phyloP scores from a whole-genome alignment of 2,329 filamentous ascomycete genomes.

The Alternaria longipes region DNA sequence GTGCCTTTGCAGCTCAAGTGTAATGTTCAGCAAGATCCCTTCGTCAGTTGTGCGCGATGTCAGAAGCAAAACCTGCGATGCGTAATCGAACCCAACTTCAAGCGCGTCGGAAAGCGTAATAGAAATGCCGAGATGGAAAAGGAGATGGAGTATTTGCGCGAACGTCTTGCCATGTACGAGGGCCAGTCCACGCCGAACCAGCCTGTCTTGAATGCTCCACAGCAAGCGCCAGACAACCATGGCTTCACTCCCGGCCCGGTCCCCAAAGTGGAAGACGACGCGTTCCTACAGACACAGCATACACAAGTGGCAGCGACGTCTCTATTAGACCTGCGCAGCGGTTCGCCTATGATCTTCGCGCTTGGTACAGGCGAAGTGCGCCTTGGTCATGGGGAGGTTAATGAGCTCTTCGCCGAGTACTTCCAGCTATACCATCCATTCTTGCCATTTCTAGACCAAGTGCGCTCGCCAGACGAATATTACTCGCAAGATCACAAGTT shows the following conservation, averaged over 20 bases:
- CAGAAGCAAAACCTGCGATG: constrained; percentile 81
- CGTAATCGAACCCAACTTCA: constrained; percentile 89
- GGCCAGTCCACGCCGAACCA: constrained; percentile 58
- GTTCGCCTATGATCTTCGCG: constrained; percentile 66
- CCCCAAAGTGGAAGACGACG: constrained; percentile 45
- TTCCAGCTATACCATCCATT: constrained; percentile 81
- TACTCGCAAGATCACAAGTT: constrained; percentile 81
- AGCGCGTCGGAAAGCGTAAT: constrained; percentile 81
- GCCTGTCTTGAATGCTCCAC: constrained; percentile 40
- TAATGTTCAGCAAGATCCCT: constrained; percentile 83
- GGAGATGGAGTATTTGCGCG: constrained; percentile 71
- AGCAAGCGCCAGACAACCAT: constrained; percentile 32
- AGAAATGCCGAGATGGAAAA: constrained; percentile 88
- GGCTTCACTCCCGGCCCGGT: constrained; percentile 31
- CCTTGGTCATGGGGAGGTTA: constrained; percentile 55
- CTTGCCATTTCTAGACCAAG: constrained; percentile 75
- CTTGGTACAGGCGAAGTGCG: constrained; percentile 61
- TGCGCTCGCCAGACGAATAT: constrained; percentile 71
- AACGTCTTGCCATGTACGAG: constrained; percentile 67
- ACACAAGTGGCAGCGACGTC: constrained; percentile 51
- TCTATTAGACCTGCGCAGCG: constrained; percentile 54
- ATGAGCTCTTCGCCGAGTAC: constrained; percentile 74
- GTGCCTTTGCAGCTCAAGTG: constrained; percentile 71
- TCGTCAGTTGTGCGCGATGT: constrained; percentile 79
- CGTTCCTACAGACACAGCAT: constrained; percentile 48